These are phyloP conservation scores for Ogataea dorogensis DNA, from an alignment of 805 yeast genomes.

Conservation along the genomic window DNA sequence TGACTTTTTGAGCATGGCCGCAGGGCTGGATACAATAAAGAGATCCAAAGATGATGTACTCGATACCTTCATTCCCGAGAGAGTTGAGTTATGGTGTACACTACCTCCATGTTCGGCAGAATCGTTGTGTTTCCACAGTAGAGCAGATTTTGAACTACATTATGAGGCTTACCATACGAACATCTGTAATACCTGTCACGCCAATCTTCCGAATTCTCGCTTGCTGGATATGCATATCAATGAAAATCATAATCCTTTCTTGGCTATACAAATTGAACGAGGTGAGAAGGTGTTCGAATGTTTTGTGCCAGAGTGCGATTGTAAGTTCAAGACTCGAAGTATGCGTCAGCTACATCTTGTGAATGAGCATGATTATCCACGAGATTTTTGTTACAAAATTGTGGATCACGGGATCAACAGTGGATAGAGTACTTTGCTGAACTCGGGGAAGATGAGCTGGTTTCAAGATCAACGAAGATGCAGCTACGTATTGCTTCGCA, in stretches of 20 bases:
- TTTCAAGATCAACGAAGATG: no score
- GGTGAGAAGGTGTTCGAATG: conserved; percentile 45
- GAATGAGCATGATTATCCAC: conserved; percentile 50
- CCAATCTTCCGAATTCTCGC: conserved; percentile 42
- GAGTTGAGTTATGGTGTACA: no score
- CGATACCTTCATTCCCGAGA: no score
- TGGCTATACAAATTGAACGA: conserved; percentile 33
- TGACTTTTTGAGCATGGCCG: no score
- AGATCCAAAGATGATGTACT: no score
- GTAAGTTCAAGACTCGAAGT: conserved; percentile 37
- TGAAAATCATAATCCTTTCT: conserved; percentile 54
- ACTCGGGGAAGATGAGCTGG: no score
- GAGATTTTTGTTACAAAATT: conserved; percentile 30
- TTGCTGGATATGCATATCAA: conserved; percentile 47
- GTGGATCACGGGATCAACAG: conserved; percentile 27
- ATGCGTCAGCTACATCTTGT: conserved; percentile 49
- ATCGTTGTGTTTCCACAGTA: neutral
- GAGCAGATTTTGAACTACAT: conserved; percentile 25
- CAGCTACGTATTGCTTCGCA: neutral
- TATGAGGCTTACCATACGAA: conserved; percentile 27
- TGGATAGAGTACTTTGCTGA: no score
- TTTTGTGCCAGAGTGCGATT: conserved; percentile 41
- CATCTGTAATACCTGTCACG: conserved; percentile 39
- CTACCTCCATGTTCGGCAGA: conserved; percentile 1
- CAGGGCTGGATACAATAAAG: no score